A percentile compares a stretch with the other conserved stretches of the same genome.
These are phyloP conservation scores for Ramalina intermedia DNA, from an alignment of 495 filamentous ascomycete genomes.

Conservation along the genomic window DNA sequence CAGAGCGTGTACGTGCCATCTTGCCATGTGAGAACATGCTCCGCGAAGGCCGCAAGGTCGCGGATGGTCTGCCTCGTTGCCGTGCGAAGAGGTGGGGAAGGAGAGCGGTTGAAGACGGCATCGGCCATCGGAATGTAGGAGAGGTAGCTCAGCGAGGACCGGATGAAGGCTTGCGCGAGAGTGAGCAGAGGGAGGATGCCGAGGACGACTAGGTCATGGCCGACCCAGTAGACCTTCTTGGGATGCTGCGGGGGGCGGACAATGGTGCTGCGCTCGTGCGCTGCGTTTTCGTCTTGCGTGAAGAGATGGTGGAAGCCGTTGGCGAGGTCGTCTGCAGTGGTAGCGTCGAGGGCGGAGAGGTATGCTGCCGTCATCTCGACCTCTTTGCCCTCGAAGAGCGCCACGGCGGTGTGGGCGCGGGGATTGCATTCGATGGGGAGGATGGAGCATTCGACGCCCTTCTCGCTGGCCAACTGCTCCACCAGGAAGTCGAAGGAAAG, in stretches of 20 bases:
- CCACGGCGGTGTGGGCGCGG: slow-evolving; percentile 43
- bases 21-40: slow-evolving; percentile 39
- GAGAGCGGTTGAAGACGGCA: not conserved
- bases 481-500: slow-evolving; percentile 53
- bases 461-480: slow-evolving; percentile 17
- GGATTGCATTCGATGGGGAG: slow-evolving; percentile 53
- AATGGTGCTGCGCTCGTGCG: not conserved
- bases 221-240: not conserved
- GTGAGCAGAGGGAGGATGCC: slow-evolving; percentile 38
- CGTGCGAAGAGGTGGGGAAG: no score
- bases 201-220: slow-evolving; percentile 26
- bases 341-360: slow-evolving; percentile 20
- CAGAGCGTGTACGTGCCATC: slow-evolving; percentile 44
- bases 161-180: slow-evolving; percentile 19
- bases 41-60: slow-evolving; percentile 14
- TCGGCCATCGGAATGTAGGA: not conserved
- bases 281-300: not conserved
- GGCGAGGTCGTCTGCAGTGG: no score
- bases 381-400: slow-evolving; percentile 28
- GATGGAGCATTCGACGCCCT: slow-evolving; percentile 19
- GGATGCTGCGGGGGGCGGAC: not conserved
- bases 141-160: slow-evolving; percentile 12
- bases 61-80: slow-evolving; percentile 4
- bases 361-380: slow-evolving; percentile 26
- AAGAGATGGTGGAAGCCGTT: not conserved